phyloP scores from a whole-genome alignment of 1,139 yeast genomes.

The Diutina rugosa region DNA sequence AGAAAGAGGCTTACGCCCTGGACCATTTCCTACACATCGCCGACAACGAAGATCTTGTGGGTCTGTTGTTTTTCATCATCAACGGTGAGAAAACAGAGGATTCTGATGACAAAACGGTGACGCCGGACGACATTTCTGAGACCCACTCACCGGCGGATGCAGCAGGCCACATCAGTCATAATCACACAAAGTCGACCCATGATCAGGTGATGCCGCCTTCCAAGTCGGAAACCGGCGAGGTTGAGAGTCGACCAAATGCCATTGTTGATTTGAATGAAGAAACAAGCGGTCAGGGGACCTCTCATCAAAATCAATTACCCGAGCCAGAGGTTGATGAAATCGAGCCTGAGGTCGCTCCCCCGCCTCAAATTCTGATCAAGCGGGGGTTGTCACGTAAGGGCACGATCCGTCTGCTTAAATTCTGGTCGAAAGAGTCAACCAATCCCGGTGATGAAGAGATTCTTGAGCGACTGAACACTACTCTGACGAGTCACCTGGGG shows the following conservation, averaged over 20 bases:
- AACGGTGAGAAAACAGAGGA: not conserved
- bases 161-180: not conserved
- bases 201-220: not conserved
- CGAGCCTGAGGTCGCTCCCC: not conserved
- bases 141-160: not conserved
- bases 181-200: not conserved
- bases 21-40: conserved; percentile 1
- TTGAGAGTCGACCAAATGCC: not conserved
- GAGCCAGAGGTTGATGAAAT: not conserved
- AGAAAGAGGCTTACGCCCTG: not conserved
- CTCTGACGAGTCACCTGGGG: not conserved
- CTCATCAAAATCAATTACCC: not conserved
- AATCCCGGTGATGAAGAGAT: not conserved
- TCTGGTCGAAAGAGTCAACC: not conserved
- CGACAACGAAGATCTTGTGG: not conserved
- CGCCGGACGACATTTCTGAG: not conserved
- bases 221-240: not conserved
- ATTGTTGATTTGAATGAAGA: not conserved
- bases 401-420: not conserved
- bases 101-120: not conserved
- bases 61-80: not conserved
- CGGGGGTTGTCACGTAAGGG: not conserved
- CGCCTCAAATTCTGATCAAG: not conserved
- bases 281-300: not conserved
- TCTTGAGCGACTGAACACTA: not conserved